These are phyloP conservation scores for Fistulinella prunicolor DNA, from an alignment of 768 basidiomycete genomes.

Conservation along the genomic window DNA sequence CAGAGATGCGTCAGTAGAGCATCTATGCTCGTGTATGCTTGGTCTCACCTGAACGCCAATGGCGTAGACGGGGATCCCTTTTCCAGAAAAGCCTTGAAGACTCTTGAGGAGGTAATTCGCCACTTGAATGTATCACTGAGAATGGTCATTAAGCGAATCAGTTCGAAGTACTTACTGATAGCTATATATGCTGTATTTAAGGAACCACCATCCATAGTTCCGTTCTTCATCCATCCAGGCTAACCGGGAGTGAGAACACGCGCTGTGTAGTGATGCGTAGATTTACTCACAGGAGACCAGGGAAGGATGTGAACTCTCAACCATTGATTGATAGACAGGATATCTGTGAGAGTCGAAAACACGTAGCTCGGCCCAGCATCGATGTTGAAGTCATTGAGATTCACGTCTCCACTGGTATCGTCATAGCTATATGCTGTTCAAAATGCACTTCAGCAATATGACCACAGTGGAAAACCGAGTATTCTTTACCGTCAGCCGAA, in stretches of 20 bases:
- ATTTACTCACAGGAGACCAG: conserved; percentile 65
- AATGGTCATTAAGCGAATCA: background rate
- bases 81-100: conserved; percentile 61
- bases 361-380: conserved; percentile 57
- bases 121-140: conserved; percentile 40
- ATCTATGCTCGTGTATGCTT: background rate
- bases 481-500: conserved; percentile 48
- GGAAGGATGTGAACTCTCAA: conserved; percentile 59
- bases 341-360: conserved; percentile 63
- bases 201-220: conserved; percentile 66
- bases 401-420: conserved; percentile 58
- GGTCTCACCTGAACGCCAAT: conserved; percentile 50
- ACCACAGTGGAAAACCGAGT: background rate
- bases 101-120: conserved; percentile 70
- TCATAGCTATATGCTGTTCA: conserved; percentile 60
- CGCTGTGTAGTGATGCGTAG: background rate
- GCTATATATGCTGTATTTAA: conserved; percentile 47
- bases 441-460: conserved; percentile 3
- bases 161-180: conserved; percentile 41
- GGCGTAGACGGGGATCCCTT: conserved; percentile 62
- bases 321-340: conserved; percentile 51
- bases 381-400: conserved; percentile 56
- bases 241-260: conserved; percentile 23
- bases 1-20: background rate
- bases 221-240: conserved; percentile 81